A percentile compares a stretch with the other conserved stretches of the same genome.
phyloP scores from a whole-genome alignment of 176 grass and related monocot species.

The Elymus sibiricus region DNA sequence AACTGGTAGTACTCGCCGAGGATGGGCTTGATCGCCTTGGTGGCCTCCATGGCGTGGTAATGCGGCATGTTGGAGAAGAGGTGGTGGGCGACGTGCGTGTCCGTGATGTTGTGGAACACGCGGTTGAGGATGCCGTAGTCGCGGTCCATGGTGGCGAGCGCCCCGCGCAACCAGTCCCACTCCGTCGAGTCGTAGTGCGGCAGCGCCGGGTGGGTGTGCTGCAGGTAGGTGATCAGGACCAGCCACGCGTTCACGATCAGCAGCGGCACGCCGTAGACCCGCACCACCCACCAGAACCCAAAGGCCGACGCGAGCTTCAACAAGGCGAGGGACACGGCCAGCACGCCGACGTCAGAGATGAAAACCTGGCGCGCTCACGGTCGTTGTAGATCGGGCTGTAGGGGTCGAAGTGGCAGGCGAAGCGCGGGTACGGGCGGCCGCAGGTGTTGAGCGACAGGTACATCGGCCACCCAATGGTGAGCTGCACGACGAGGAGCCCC shows the following conservation, averaged over 20 bases:
- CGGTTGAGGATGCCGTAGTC: conserved; percentile 89
- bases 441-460: conserved; percentile 81
- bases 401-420: conserved; percentile 90
- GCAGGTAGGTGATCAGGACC: conserved; percentile 87
- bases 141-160: conserved; percentile 81
- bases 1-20: conserved; percentile 92
- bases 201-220: conserved; percentile 91
- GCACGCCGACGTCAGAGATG: conserved; percentile 64
- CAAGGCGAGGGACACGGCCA: conserved; percentile 31
- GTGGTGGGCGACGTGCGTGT: conserved; percentile 97
- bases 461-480: conserved; percentile 88
- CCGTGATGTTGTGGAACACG: conserved; percentile 96
- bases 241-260: conserved; percentile 84
- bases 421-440: conserved; percentile 78
- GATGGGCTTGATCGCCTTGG: conserved; percentile 78
- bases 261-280: conserved; percentile 71
- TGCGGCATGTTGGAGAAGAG: conserved; percentile 98
- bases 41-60: conserved; percentile 95
- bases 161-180: conserved; percentile 95
- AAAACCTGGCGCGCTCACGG: conserved; percentile 64
- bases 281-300: conserved; percentile 74
- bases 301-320: conserved; percentile 48
- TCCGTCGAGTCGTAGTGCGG: conserved; percentile 89
- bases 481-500: conserved; percentile 44
- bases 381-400: conserved; percentile 85